Percentiles rank a stretch among this genome's conserved stretches.
phyloP scores from a whole-genome alignment of 306 rosid species.

The Quercus engelmannii region DNA sequence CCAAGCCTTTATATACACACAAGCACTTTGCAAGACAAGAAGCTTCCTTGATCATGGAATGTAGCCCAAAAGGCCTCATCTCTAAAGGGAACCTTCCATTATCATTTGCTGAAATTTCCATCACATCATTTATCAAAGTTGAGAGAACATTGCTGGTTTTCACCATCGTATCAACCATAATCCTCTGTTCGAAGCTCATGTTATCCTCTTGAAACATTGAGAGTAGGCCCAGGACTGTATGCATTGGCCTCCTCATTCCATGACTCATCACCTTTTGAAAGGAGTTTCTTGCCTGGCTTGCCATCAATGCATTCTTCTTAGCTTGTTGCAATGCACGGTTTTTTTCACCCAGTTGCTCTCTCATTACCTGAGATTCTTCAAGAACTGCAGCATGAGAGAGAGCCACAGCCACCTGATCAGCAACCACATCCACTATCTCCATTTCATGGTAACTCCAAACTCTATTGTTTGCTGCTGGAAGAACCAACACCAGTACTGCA shows the following conservation, averaged over 20 bases:
- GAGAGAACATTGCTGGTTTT: slow-evolving; percentile 84
- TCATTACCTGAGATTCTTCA: slow-evolving; percentile 98
- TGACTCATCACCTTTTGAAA: slow-evolving; percentile 97
- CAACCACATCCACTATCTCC: slow-evolving; percentile 94
- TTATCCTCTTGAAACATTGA: slow-evolving; percentile 77
- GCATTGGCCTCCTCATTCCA: slow-evolving; percentile 99
- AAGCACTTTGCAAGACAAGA: slow-evolving; percentile 90
- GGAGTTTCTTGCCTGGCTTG: slow-evolving; percentile 88
- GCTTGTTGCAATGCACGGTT: slow-evolving; percentile 95
- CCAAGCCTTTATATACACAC: slow-evolving; percentile 70
- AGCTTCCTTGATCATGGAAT: slow-evolving; percentile 83
- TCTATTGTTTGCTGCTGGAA: slow-evolving; percentile 71
- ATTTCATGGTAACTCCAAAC: slow-evolving; percentile 83
- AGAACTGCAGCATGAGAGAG: slow-evolving; percentile 97
- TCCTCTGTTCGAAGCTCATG: slow-evolving; percentile 61
- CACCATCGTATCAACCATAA: slow-evolving; percentile 80
- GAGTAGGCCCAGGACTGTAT: slow-evolving; percentile 87
- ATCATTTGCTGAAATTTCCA: slow-evolving; percentile 78
- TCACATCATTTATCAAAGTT: slow-evolving; percentile 84
- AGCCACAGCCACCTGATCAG: slow-evolving; percentile 99
- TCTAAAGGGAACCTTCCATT: slow-evolving; percentile 75
- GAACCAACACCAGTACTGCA: slow-evolving; percentile 87
- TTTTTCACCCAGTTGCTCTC: slow-evolving; percentile 89
- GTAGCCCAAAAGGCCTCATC: slow-evolving; percentile 71
- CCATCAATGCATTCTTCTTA: slow-evolving; percentile 85